Evolutionary conservation across 495 filamentous ascomycete genomes (phyloP).

Genomic region (Sordaria brevicollis): DNA sequence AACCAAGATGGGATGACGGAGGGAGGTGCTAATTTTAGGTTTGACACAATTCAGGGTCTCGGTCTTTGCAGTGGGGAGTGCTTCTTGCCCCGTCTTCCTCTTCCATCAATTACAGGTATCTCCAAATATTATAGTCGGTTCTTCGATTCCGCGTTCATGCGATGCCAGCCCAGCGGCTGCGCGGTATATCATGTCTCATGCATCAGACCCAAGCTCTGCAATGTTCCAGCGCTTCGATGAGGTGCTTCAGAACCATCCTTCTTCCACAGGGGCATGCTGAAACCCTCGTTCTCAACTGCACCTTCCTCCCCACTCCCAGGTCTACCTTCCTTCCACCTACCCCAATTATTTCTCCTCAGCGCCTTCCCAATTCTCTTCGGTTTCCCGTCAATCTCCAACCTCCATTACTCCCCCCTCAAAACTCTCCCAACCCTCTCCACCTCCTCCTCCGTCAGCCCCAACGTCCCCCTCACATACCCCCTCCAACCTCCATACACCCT

Average conservation of each 20-base stretch:
- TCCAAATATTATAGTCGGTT: neutral
- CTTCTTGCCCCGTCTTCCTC: neutral
- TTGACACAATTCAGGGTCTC: neutral
- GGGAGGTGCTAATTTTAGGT: neutral
- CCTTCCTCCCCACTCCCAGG: neutral
- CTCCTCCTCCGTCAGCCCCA: conserved; percentile 32
- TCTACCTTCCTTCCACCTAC: neutral
- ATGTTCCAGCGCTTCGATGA: neutral
- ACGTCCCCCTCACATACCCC: conserved; percentile 25
- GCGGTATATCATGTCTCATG: neutral
- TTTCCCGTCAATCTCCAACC: too few relatives aligned
- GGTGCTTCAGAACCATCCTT: neutral
- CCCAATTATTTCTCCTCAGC: neutral
- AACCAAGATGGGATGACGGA: neutral
- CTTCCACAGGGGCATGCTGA: neutral
- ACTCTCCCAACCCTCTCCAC: conserved; percentile 30
- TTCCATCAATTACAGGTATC: neutral
- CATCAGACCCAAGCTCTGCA: neutral
- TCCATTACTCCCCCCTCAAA: conserved; percentile 10
- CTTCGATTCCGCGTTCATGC: neutral
- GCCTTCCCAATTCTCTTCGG: too few relatives aligned
- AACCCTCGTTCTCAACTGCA: neutral
- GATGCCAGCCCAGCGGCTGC: neutral
- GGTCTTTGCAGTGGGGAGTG: neutral
- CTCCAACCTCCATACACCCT: conserved; percentile 33